phyloP scores from a whole-genome alignment of 2,329 filamentous ascomycete species.

The Diplodia intermedia region DNA sequence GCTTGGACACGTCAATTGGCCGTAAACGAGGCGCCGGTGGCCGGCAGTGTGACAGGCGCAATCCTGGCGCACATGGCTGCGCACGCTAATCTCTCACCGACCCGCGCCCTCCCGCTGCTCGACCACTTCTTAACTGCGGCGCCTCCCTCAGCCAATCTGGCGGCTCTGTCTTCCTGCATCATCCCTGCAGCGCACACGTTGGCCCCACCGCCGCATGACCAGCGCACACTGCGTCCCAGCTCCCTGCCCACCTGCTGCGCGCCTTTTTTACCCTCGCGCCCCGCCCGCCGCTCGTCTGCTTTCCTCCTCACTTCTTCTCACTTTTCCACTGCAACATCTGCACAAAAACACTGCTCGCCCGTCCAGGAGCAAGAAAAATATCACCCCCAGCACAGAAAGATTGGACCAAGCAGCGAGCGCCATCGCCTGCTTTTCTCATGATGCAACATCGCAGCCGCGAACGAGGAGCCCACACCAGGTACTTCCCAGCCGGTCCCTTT shows the following conservation, averaged over 20 bases:
- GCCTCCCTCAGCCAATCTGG: slow-evolving; percentile 31
- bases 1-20: slow-evolving; percentile 32
- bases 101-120: slow-evolving; percentile 31
- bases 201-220: slow-evolving; percentile 33
- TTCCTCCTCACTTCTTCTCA: slow-evolving; percentile 7
- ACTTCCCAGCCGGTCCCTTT: slow-evolving; percentile 49
- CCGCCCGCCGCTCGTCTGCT: slow-evolving; percentile 26
- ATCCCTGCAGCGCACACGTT: slow-evolving; percentile 28
- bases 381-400: slow-evolving; percentile 11
- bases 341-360: background rate
- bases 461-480: slow-evolving; percentile 50
- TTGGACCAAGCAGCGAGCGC: slow-evolving; percentile 39
- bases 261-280: slow-evolving; percentile 30
- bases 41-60: slow-evolving; percentile 31
- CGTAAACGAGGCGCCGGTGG: slow-evolving; percentile 22
- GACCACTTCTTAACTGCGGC: slow-evolving; percentile 31
- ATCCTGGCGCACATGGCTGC: slow-evolving; percentile 29
- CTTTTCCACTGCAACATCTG: slow-evolving; percentile 16
- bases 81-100: slow-evolving; percentile 33
- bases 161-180: slow-evolving; percentile 18
- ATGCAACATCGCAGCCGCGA: slow-evolving; percentile 54
- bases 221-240: slow-evolving; percentile 30
- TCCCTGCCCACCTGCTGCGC: slow-evolving; percentile 29
- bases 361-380: slow-evolving; percentile 21
- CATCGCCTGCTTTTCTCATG: slow-evolving; percentile 47